These are phyloP conservation scores for Pleurotus sapidus DNA, from an alignment of 768 basidiomycete species.

Conservation along the genomic window DNA sequence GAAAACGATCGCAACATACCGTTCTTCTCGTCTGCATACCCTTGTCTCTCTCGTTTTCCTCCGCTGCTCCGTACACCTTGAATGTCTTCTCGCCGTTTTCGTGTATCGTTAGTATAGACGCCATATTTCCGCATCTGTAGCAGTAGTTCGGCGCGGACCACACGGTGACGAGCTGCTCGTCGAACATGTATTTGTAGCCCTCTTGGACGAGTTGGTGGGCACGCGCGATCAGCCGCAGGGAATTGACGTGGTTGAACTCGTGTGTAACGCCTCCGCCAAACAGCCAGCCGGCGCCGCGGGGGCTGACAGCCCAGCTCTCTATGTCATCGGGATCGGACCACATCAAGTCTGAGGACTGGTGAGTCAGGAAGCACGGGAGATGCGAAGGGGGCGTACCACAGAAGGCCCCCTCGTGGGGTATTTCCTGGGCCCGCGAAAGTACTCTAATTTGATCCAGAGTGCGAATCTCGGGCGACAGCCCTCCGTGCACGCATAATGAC, in stretches of 20 bases:
- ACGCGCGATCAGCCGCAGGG: constrained; percentile 83
- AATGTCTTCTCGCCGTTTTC: constrained; percentile 68
- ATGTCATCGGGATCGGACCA: constrained; percentile 98
- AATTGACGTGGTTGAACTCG: constrained; percentile 95
- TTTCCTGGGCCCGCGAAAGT: constrained; percentile 92
- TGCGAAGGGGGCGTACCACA: constrained; percentile 57
- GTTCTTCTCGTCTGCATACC: constrained; percentile 71
- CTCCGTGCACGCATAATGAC: constrained; percentile 93
- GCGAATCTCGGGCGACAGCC: constrained; percentile 92
- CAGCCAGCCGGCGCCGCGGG: constrained; percentile 93
- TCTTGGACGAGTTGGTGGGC: constrained; percentile 98
- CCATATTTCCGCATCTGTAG: constrained; percentile 81
- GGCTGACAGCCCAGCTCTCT: constrained; percentile 95
- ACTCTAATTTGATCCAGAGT: constrained; percentile 94
- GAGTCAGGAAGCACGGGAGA: not conserved
- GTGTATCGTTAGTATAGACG: constrained; percentile 83
- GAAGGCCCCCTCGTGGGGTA: constrained; percentile 98
- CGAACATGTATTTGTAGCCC: constrained; percentile 97
- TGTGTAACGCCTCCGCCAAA: constrained; percentile 85
- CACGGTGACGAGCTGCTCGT: constrained; percentile 86
- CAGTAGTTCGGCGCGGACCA: constrained; percentile 93
- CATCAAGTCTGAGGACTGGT: constrained; percentile 74
- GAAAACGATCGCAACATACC: constrained; percentile 41
- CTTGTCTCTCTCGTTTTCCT: constrained; percentile 85
- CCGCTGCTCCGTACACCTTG: constrained; percentile 82